Evolutionary conservation across 2,329 filamentous ascomycete species (phyloP), one percentile per base, ranked within the genome.

Genomic region (Tolypocladium amazonense): DNA sequence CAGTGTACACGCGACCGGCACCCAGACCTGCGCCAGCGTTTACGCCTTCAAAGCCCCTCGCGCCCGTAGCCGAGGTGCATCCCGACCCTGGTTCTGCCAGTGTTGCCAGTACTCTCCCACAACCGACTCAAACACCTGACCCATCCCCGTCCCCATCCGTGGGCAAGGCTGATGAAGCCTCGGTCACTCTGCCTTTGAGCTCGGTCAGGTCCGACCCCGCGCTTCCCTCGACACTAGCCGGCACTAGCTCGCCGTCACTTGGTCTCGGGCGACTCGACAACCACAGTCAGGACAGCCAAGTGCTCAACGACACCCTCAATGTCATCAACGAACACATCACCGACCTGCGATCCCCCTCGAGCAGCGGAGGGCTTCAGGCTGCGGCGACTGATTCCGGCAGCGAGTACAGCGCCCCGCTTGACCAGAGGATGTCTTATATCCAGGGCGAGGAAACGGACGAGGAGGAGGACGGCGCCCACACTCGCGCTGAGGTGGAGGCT

Each of bases 261-360:
- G 62, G 62, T 11, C 61, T 74, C 18, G 67, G 69, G 57, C 72
- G 76, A 55, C 70, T 83, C 56, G 73, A 72, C 60, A 74, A 77
- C 59, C 64, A 67, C 56, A 77, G 77, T 62, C 77, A 85, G 66
- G 77, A 83, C 57, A 82, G 76, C 69, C 88, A 90, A 14, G 92
- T 97, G 56, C 88, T 97, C 79, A 92, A 92, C 71, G 92, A 97
- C 72, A 97, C 93, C 0, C 77, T 97, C 57, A 96, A 92, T 69
- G 93, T 97, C 61, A 97, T 97, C 68, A 88, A 97, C 72, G 93
- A 97, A 74, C 93, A 97, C 71, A 96, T 97, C 66, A 96, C 91
- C 50, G 89, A 96, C 71, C 83, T 97, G 64, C 78, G 82, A 62
- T 82, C 81, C 23, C 76, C 81, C 8, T 76, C 79, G 6, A 78